Evolutionary conservation across 164 flowering plant species (phyloP).

Genomic region (Magnolia kwangsiensis): DNA sequence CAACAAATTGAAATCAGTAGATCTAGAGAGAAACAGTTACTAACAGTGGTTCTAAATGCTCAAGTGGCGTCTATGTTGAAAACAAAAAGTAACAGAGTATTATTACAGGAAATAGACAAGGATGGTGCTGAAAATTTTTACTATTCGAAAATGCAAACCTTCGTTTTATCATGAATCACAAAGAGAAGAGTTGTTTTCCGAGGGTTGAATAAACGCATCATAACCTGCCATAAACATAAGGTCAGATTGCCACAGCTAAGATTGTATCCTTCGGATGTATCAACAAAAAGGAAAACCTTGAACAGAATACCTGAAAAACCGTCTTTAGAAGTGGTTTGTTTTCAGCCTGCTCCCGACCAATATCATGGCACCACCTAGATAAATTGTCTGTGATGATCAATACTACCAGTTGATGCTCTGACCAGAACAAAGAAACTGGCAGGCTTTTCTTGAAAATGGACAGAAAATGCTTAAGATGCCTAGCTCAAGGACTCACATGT

Average conservation of each 20-base stretch:
- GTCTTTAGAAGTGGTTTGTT: constrained; percentile 63
- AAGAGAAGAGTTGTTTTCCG: constrained; percentile 60
- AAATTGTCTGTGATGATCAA: constrained; percentile 6
- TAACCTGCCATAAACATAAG: constrained; percentile 32
- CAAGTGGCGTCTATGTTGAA: constrained; percentile 48
- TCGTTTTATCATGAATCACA: constrained; percentile 64
- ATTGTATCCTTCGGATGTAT: neutral
- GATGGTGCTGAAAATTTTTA: neutral
- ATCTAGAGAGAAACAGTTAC: too few species aligned
- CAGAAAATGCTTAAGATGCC: neutral
- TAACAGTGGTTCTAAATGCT: constrained; percentile 38
- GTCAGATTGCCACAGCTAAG: neutral
- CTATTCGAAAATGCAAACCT: constrained; percentile 28
- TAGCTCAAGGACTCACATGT: constrained; percentile 40
- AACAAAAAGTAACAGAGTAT: constrained; percentile 1
- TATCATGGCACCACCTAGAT: constrained; percentile 72
- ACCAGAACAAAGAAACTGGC: constrained; percentile 4
- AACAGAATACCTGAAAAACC: constrained; percentile 51
- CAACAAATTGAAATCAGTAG: too few species aligned
- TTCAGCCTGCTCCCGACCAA: constrained; percentile 68
- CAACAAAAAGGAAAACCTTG: neutral
- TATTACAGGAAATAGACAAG: neutral
- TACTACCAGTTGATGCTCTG: neutral
- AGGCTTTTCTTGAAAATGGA: constrained; percentile 2
- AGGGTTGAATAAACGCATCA: constrained; percentile 65